A percentile compares a stretch with the other conserved stretches of the same genome.
Evolutionary conservation across 2,329 filamentous ascomycete genomes (phyloP).

Genomic region (Magnaporthales sp.): DNA sequence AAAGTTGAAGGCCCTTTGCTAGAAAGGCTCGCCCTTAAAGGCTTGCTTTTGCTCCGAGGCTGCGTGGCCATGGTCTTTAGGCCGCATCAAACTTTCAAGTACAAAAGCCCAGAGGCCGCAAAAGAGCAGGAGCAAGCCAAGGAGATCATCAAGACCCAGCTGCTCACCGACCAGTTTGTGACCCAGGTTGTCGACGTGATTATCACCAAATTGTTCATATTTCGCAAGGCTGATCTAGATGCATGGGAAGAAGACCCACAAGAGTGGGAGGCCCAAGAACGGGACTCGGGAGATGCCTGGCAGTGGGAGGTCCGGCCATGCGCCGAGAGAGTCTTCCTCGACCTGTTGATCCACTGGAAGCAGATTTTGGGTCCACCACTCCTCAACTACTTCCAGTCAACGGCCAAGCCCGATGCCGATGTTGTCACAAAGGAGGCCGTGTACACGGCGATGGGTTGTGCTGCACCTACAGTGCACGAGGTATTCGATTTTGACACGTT

Average conservation of each 20-base stretch:
- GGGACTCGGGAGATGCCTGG: constrained; percentile 75
- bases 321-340: constrained; percentile 87
- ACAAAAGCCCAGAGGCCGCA: constrained; percentile 64
- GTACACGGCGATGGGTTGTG: constrained; percentile 84
- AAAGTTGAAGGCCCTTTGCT: constrained; percentile 54
- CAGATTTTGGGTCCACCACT: constrained; percentile 70
- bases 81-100: constrained; percentile 75
- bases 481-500: constrained; percentile 79
- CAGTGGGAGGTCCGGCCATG: constrained; percentile 90
- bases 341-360: constrained; percentile 85
- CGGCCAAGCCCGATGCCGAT: constrained; percentile 44
- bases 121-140: constrained; percentile 66
- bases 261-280: constrained; percentile 89
- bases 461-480: constrained; percentile 66
- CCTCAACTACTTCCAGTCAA: constrained; percentile 68
- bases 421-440: constrained; percentile 87
- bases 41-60: constrained; percentile 70
- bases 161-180: constrained; percentile 71
- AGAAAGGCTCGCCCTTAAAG: constrained; percentile 76
- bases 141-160: constrained; percentile 58
- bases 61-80: constrained; percentile 82
- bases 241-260: constrained; percentile 94
- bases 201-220: constrained; percentile 81
- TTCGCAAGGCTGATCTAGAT: constrained; percentile 74
- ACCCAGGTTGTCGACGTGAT: constrained; percentile 75